These are phyloP conservation scores for Hyparrhenia diplandra DNA, from an alignment of 176 grass and related monocot species.

Conservation along the genomic window DNA sequence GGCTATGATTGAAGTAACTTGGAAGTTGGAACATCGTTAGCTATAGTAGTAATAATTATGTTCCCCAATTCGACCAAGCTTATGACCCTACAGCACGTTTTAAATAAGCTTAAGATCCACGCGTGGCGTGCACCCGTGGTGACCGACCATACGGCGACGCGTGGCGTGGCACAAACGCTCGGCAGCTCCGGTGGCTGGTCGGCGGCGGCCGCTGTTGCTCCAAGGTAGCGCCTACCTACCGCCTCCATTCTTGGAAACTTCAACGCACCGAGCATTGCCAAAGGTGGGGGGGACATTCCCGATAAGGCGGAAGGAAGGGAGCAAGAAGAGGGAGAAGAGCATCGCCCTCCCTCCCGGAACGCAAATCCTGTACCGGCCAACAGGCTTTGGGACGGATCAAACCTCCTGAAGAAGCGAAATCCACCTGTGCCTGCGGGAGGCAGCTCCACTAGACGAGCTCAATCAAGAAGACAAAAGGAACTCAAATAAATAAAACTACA, in stretches of 20 bases:
- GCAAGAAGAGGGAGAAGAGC: no score
- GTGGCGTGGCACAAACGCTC: not conserved
- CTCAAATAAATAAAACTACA: not conserved
- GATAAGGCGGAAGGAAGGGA: not conserved
- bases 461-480: not conserved
- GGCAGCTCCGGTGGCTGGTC: not conserved
- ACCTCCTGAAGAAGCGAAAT: not conserved
- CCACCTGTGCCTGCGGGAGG: not conserved
- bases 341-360: not conserved
- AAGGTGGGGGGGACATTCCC: not conserved
- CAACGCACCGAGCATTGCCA: not conserved
- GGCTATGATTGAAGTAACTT: not conserved
- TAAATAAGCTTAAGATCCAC: constrained; percentile 4
- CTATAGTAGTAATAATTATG: not conserved
- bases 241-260: not conserved
- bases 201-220: not conserved
- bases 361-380: not conserved
- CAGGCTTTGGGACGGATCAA: not conserved
- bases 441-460: not conserved
- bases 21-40: not conserved
- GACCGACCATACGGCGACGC: not conserved
- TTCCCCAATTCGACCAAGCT: not conserved
- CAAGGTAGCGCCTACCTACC: not conserved
- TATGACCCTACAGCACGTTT: not conserved
- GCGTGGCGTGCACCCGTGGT: not conserved